These are phyloP conservation scores for Plantago coronopus DNA, from an alignment of 305 asterid genomes.

Conservation along the genomic window DNA sequence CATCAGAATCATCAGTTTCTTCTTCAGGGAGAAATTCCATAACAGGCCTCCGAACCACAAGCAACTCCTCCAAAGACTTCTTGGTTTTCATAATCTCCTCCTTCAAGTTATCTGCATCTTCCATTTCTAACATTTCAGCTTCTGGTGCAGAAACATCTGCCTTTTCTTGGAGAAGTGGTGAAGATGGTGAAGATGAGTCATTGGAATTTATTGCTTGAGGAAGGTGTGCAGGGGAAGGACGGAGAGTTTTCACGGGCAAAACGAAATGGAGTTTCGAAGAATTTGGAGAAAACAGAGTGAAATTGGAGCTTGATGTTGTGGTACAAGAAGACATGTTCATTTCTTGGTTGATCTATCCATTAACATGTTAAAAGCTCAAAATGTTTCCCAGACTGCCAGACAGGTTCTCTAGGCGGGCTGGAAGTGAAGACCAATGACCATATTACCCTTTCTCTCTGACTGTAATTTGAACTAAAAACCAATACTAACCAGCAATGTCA, in stretches of 20 bases:
- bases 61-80: slow-evolving; percentile 75
- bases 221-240: slow-evolving; percentile 26
- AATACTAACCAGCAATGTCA: no score
- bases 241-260: slow-evolving; percentile 38
- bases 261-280: slow-evolving; percentile 40
- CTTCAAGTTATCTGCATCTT: slow-evolving; percentile 34
- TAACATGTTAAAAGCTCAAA: not conserved
- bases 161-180: slow-evolving; percentile 60
- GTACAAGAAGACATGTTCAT: slow-evolving; percentile 53
- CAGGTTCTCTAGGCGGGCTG: not conserved
- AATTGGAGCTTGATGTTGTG: slow-evolving; percentile 54
- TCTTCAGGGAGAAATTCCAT: slow-evolving; percentile 39
- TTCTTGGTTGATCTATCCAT: slow-evolving; percentile 2
- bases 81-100: slow-evolving; percentile 64
- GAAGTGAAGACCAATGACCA: not conserved
- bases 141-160: slow-evolving; percentile 29
- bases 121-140: slow-evolving; percentile 27
- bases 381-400: not conserved
- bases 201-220: slow-evolving; percentile 38
- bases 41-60: slow-evolving; percentile 77
- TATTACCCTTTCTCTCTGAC: not conserved
- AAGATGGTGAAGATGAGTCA: slow-evolving; percentile 43
- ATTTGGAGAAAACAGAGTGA: slow-evolving; percentile 43
- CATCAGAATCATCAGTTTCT: slow-evolving; percentile 6
- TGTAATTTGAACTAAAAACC: not conserved